Conservation (phyloP, 106 monocot genomes). For the Dendrobium huoshanense region DNA sequence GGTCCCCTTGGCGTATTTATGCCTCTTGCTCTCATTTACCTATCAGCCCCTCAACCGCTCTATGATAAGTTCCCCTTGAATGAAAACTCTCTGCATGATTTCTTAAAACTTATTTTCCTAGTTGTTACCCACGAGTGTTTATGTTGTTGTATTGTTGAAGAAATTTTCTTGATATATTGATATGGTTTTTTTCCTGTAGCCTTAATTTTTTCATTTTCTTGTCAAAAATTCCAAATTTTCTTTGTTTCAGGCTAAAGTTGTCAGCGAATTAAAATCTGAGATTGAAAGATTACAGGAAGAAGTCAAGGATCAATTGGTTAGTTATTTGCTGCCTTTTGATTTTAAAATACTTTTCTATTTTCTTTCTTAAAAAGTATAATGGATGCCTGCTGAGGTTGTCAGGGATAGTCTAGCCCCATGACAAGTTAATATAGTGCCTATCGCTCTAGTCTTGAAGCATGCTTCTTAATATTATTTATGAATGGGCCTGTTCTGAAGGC, state of each 20-base stretch:
- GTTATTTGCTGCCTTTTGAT: conserved; percentile 12
- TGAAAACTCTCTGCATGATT: background rate
- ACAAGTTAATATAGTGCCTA: background rate
- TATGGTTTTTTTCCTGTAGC: background rate
- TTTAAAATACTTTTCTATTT: background rate
- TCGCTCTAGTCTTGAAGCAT: background rate
- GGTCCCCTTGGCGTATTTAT: background rate
- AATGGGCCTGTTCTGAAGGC: background rate
- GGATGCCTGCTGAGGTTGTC: background rate
- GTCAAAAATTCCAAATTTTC: background rate
- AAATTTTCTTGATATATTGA: background rate
- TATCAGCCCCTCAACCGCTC: background rate
- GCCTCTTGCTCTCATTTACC: background rate
- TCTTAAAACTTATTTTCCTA: background rate
- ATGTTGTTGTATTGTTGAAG: conserved; percentile 1
- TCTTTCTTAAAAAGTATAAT: conserved; percentile 1
- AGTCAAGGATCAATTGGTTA: conserved; percentile 82
- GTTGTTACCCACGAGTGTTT: background rate
- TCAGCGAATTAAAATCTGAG: conserved; percentile 77
- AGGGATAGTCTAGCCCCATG: background rate
- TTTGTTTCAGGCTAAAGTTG: conserved; percentile 53
- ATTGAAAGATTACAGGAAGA: conserved; percentile 78
- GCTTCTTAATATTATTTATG: background rate
- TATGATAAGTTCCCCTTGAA: background rate
- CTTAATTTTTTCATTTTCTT: background rate